Evolutionary conservation across 2,329 filamentous ascomycete genomes (phyloP).

Genomic region (Epichloe glyceriae): DNA sequence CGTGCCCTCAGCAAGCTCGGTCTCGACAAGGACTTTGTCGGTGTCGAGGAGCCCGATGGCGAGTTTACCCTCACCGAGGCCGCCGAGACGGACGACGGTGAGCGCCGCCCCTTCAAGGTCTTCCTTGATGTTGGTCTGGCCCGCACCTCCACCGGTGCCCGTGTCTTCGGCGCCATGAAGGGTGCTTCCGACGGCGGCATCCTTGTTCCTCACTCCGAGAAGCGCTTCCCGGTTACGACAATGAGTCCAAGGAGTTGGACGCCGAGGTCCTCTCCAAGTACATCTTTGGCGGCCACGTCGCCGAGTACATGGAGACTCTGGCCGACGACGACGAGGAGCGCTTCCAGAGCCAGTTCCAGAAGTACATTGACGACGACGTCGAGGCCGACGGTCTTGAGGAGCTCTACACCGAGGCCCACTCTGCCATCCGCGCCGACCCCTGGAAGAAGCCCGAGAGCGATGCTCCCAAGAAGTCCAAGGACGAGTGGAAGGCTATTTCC

Average conservation of each 20-base stretch:
- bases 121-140: slow-evolving; percentile 95
- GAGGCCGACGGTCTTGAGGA: slow-evolving; percentile 97
- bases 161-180: slow-evolving; percentile 99
- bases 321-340: slow-evolving; percentile 99
- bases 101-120: slow-evolving; percentile 98
- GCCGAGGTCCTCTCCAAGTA: slow-evolving; percentile 96
- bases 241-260: slow-evolving; percentile 96
- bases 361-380: slow-evolving; percentile 94
- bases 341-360: slow-evolving; percentile 94
- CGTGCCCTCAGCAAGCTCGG: slow-evolving; percentile 95
- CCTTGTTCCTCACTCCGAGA: slow-evolving; percentile 95
- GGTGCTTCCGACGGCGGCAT: slow-evolving; percentile 97
- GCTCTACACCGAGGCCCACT: slow-evolving; percentile 87
- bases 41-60: slow-evolving; percentile 94
- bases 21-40: slow-evolving; percentile 81
- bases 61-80: slow-evolving; percentile 95
- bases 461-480: slow-evolving; percentile 88
- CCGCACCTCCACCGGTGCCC: slow-evolving; percentile 95
- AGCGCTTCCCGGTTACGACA: slow-evolving; percentile 98
- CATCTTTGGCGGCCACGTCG: slow-evolving; percentile 96
- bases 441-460: slow-evolving; percentile 78
- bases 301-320: slow-evolving; percentile 99
- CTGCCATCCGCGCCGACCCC: slow-evolving; percentile 92
- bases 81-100: slow-evolving; percentile 75
- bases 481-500: slow-evolving; percentile 90